phyloP scores from a whole-genome alignment of 148 eudicot genomes.

The Dysphania ambrosioides region DNA sequence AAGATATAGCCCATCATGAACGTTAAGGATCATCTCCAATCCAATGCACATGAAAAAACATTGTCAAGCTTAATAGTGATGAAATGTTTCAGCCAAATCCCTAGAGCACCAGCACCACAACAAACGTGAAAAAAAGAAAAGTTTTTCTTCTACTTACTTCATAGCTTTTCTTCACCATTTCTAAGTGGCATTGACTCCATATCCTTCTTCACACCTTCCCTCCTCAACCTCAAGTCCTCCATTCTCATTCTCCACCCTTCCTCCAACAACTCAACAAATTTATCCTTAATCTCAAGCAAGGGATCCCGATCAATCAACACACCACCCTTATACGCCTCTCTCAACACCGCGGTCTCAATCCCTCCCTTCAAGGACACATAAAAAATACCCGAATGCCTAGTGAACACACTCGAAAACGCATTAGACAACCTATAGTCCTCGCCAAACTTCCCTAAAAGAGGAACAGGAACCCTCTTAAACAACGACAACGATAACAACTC shows the following conservation, averaged over 20 bases:
- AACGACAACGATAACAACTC: slow-evolving; percentile 74
- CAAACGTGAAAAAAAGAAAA: too few relatives aligned
- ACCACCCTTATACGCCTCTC: slow-evolving; percentile 77
- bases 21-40: background rate
- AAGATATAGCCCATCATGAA: slow-evolving; percentile 6
- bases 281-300: slow-evolving; percentile 61
- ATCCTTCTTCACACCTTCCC: slow-evolving; percentile 46
- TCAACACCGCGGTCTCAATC: slow-evolving; percentile 75
- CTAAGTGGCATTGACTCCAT: slow-evolving; percentile 38
- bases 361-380: slow-evolving; percentile 87
- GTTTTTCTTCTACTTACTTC: background rate
- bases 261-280: slow-evolving; percentile 71
- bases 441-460: slow-evolving; percentile 68
- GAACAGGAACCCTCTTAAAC: slow-evolving; percentile 66
- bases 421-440: slow-evolving; percentile 83
- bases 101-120: background rate
- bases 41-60: background rate
- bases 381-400: slow-evolving; percentile 87
- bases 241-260: slow-evolving; percentile 60
- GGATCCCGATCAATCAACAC: slow-evolving; percentile 76
- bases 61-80: background rate
- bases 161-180: slow-evolving; percentile 26
- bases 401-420: slow-evolving; percentile 68
- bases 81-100: background rate
- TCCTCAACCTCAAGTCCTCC: slow-evolving; percentile 43